These are phyloP conservation scores for Diaporthe batatas DNA, from an alignment of 2,329 filamentous ascomycete species.

Conservation along the genomic window DNA sequence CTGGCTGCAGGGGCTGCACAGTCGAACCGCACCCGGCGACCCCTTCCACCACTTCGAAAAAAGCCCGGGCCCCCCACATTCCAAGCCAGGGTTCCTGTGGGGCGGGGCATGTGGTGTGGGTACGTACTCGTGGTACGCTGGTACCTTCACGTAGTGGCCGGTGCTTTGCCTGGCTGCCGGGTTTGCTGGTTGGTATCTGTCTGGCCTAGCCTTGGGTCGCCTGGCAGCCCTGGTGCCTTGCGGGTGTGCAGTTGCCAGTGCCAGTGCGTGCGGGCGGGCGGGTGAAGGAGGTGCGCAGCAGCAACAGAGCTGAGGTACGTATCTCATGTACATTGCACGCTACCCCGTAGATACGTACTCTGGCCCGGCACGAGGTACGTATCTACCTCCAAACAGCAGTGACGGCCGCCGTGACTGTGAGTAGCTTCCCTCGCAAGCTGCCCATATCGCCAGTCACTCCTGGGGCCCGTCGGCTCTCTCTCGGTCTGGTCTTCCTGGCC, in stretches of 20 bases:
- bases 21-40: slow-evolving; percentile 10
- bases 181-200: no score
- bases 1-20: neutral
- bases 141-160: slow-evolving; percentile 27
- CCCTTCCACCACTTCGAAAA: slow-evolving; percentile 1
- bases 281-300: neutral
- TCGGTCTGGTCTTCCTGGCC: no score
- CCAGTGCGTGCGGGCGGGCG: no score
- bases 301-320: no score
- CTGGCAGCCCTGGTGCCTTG: no score
- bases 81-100: slow-evolving; percentile 18
- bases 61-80: slow-evolving; percentile 25
- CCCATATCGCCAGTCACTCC: slow-evolving; percentile 5
- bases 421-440: neutral
- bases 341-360: neutral
- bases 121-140: neutral
- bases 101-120: slow-evolving; percentile 9
- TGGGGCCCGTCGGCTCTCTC: neutral
- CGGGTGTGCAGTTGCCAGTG: no score
- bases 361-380: neutral
- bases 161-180: neutral
- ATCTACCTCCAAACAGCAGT: slow-evolving; percentile 15
- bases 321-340: no score
- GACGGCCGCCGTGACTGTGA: neutral
- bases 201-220: no score